A percentile compares a stretch with the other conserved stretches of the same genome.
These are phyloP conservation scores for Calonectria ilicicola DNA, from an alignment of 2,329 filamentous ascomycete genomes.

Conservation along the genomic window DNA sequence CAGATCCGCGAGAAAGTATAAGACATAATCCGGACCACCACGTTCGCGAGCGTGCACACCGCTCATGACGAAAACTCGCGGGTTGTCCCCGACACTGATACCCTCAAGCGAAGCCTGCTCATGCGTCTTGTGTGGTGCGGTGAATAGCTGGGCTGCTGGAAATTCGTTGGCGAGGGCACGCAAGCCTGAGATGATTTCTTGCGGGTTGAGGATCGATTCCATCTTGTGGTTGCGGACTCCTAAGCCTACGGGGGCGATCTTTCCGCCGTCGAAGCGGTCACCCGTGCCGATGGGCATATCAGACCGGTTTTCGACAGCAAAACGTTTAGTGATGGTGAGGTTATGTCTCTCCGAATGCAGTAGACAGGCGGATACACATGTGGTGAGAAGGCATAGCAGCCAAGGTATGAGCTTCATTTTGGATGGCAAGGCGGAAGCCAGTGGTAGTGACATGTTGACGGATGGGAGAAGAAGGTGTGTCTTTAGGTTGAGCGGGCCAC, in stretches of 20 bases:
- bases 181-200: conserved; percentile 58
- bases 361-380: conserved; percentile 50
- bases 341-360: conserved; percentile 50
- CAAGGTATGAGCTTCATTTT: conserved; percentile 44
- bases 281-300: conserved; percentile 55
- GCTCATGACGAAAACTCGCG: conserved; percentile 64
- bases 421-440: not conserved
- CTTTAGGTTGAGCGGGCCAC: not conserved
- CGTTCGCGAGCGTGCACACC: conserved; percentile 70
- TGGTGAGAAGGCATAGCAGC: conserved; percentile 29
- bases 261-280: conserved; percentile 56
- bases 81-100: conserved; percentile 57
- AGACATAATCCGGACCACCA: conserved; percentile 65
- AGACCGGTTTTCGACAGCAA: conserved; percentile 30
- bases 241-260: conserved; percentile 47
- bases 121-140: conserved; percentile 57
- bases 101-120: conserved; percentile 55
- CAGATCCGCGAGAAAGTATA: conserved; percentile 70
- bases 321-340: not conserved
- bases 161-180: conserved; percentile 55
- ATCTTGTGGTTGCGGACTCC: conserved; percentile 51
- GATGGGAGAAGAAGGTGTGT: not conserved
- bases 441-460: not conserved
- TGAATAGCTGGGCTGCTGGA: conserved; percentile 52
- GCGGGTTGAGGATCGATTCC: conserved; percentile 57